These are phyloP conservation scores for Staphylotrichum longicolle DNA, from an alignment of 495 filamentous ascomycete genomes.

Conservation along the genomic window DNA sequence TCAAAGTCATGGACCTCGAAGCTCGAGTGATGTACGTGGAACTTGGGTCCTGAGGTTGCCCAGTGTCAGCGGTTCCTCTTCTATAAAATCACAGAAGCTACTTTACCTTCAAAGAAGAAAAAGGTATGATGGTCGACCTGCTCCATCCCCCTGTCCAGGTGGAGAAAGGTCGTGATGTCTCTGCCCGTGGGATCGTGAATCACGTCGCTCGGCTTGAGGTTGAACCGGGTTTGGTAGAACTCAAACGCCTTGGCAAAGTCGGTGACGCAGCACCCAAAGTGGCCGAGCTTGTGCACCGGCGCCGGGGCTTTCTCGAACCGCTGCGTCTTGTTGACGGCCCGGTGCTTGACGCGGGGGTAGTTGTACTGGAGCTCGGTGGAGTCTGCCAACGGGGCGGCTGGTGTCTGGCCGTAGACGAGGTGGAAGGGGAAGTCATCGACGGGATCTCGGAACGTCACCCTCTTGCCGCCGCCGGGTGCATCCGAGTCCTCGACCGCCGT, in stretches of 20 bases:
- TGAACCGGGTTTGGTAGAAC: conserved; percentile 64
- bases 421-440: conserved; percentile 54
- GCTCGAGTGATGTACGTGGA: conserved; percentile 64
- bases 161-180: conserved; percentile 53
- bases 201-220: conserved; percentile 54
- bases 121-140: conserved; percentile 61
- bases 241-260: conserved; percentile 52
- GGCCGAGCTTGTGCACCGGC: conserved; percentile 66
- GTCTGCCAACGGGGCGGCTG: neutral
- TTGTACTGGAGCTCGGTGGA: conserved; percentile 2
- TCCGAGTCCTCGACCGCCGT: conserved; percentile 47
- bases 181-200: conserved; percentile 45
- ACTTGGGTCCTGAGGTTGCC: conserved; percentile 34
- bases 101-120: conserved; percentile 55
- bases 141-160: conserved; percentile 58
- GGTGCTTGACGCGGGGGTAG: conserved; percentile 31
- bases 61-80: neutral
- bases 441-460: conserved; percentile 50
- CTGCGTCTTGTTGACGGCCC: conserved; percentile 33
- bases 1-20: conserved; percentile 73
- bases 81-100: neutral
- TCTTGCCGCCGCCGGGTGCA: conserved; percentile 55
- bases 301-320: conserved; percentile 57
- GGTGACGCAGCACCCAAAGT: conserved; percentile 60
- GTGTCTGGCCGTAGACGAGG: conserved; percentile 26